phyloP scores from a whole-genome alignment of 345 rosid species.

The Abelmoschus esculentus region DNA sequence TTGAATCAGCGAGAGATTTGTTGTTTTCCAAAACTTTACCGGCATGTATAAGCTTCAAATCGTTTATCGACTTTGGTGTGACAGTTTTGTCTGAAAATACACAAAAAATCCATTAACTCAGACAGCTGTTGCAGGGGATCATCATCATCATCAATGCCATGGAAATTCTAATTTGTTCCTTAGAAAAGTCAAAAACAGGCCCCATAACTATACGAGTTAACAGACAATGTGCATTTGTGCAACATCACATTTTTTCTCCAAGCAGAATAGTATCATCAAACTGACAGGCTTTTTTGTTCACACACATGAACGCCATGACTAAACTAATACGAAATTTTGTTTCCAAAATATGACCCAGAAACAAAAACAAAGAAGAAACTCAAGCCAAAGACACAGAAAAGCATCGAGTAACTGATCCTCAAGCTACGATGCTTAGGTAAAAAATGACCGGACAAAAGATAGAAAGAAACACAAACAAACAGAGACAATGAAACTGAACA shows the following conservation, averaged over 20 bases:
- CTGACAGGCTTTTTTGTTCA: background rate
- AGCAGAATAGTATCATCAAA: no score
- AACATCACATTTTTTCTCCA: background rate
- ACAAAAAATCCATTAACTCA: slow-evolving; percentile 5
- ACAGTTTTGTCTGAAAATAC: slow-evolving; percentile 24
- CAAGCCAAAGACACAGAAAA: background rate
- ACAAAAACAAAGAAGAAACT: background rate
- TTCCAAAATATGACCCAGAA: background rate
- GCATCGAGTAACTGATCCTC: background rate
- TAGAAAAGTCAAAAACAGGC: background rate
- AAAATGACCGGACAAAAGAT: background rate
- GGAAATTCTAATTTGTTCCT: background rate
- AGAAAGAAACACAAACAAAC: background rate
- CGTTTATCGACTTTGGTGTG: slow-evolving; percentile 27
- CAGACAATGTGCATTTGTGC: background rate
- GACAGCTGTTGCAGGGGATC: background rate
- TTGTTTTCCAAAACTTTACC: slow-evolving; percentile 36
- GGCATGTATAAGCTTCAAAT: slow-evolving; percentile 37
- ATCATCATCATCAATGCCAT: background rate
- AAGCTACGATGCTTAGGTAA: background rate
- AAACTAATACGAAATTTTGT: background rate
- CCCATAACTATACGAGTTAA: background rate
- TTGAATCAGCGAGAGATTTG: slow-evolving; percentile 33
- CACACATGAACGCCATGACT: background rate
- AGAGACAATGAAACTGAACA: slow-evolving; percentile 9